These are phyloP conservation scores for Boletus insuetus DNA, from an alignment of 768 basidiomycete genomes.

Conservation along the genomic window DNA sequence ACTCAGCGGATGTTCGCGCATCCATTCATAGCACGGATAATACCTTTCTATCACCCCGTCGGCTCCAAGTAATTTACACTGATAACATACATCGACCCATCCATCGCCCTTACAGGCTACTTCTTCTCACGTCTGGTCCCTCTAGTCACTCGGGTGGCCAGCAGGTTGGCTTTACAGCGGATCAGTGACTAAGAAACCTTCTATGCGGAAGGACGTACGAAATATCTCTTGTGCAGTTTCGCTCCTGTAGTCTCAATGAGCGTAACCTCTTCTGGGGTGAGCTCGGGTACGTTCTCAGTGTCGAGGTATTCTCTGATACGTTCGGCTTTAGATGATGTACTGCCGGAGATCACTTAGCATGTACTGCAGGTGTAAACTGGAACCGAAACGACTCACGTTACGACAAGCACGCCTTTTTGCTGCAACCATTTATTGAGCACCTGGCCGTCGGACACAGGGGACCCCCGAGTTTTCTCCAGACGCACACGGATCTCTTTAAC, in stretches of 20 bases:
- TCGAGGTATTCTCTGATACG: slow-evolving; percentile 35
- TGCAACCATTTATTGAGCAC: slow-evolving; percentile 31
- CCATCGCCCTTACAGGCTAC: neutral
- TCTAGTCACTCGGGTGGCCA: slow-evolving; percentile 21
- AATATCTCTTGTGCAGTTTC: slow-evolving; percentile 23
- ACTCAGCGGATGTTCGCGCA: too few relatives aligned
- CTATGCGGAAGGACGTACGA: slow-evolving; percentile 16
- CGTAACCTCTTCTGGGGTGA: slow-evolving; percentile 24
- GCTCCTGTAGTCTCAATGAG: slow-evolving; percentile 27
- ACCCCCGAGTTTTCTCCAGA: slow-evolving; percentile 23
- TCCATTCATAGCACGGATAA: too few relatives aligned
- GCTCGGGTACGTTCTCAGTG: slow-evolving; percentile 27
- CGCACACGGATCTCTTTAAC: slow-evolving; percentile 34
- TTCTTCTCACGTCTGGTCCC: neutral
- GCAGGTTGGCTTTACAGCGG: slow-evolving; percentile 5
- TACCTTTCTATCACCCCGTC: too few relatives aligned
- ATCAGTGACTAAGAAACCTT: neutral
- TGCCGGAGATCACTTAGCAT: slow-evolving; percentile 8
- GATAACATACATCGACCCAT: neutral
- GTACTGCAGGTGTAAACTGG: neutral
- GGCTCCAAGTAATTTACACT: neutral
- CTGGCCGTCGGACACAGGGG: slow-evolving; percentile 27
- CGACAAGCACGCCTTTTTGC: slow-evolving; percentile 30
- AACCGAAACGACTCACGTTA: slow-evolving; percentile 24
- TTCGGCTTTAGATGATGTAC: slow-evolving; percentile 34